phyloP scores from a whole-genome alignment of 2,329 filamentous ascomycete species.

The Aspergillus sp. region DNA sequence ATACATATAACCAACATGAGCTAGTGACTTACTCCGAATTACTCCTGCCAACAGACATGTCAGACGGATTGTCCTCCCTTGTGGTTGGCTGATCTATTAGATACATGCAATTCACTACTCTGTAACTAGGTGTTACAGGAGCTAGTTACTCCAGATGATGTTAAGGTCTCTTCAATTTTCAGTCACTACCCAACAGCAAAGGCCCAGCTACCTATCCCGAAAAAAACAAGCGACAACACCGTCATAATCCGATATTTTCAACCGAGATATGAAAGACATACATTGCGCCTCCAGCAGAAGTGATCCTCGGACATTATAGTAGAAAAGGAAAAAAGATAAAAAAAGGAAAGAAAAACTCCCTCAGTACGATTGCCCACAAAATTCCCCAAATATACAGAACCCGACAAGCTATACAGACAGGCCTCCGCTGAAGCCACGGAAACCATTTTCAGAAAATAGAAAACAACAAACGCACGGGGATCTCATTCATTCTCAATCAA shows the following conservation, averaged over 20 bases:
- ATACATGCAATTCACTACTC: too few species aligned
- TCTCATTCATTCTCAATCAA: neutral
- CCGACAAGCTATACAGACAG: neutral
- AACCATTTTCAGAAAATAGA: slow-evolving; percentile 1
- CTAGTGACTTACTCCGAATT: too few species aligned
- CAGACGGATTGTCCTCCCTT: too few species aligned
- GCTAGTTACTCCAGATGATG: too few species aligned
- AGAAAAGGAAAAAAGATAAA: neutral
- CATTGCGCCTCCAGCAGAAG: neutral
- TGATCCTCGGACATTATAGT: too few species aligned
- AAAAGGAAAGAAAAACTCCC: slow-evolving; percentile 6
- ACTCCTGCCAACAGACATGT: too few species aligned
- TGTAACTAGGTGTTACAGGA: too few species aligned
- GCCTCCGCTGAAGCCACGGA: neutral
- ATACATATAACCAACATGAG: too few species aligned
- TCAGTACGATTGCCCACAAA: neutral
- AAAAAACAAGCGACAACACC: neutral
- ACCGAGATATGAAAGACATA: neutral
- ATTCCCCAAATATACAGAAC: neutral
- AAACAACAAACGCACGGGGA: slow-evolving; percentile 8
- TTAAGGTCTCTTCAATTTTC: too few species aligned
- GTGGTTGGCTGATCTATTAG: too few species aligned
- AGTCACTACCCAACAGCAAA: too few species aligned
- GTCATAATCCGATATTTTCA: neutral
- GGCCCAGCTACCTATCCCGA: too few species aligned